phyloP scores from a whole-genome alignment of 202 grass and related monocot species.

The Brachypodium distachyon region DNA sequence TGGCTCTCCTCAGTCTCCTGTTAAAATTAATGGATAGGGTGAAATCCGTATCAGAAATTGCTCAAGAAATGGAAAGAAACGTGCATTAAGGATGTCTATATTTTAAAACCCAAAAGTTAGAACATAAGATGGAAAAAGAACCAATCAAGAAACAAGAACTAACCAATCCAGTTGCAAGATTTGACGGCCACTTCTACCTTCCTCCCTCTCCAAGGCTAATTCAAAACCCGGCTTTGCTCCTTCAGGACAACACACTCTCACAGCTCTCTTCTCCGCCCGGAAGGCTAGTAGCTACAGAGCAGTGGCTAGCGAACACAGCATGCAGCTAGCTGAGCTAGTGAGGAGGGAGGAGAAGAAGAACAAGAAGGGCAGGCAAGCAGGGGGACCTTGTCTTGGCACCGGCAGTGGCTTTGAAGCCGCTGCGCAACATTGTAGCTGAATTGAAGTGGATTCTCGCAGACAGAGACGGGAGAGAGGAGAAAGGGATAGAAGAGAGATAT shows the following conservation, averaged over 20 bases:
- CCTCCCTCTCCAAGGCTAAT: background rate
- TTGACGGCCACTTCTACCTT: background rate
- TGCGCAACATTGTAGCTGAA: constrained; percentile 8
- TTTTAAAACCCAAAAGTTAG: background rate
- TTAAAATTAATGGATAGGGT: background rate
- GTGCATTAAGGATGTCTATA: background rate
- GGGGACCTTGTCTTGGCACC: background rate
- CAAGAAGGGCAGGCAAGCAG: background rate
- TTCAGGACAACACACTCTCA: background rate
- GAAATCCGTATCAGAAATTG: background rate
- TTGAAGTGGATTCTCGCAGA: constrained; percentile 29
- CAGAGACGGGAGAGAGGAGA: background rate
- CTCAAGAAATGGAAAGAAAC: background rate
- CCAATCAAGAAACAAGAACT: background rate
- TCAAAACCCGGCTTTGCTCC: background rate
- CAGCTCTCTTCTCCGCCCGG: background rate
- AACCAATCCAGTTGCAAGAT: background rate
- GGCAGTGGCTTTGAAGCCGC: constrained; percentile 18
- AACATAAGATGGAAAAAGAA: no score
- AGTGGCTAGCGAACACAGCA: background rate
- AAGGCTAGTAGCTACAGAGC: background rate
- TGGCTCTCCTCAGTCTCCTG: background rate
- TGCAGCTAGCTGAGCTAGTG: background rate
- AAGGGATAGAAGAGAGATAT: background rate
- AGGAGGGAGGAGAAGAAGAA: background rate